These are phyloP conservation scores for Wallacemonas sp. DNA, from an alignment of 208 protist species.

Conservation along the genomic window DNA sequence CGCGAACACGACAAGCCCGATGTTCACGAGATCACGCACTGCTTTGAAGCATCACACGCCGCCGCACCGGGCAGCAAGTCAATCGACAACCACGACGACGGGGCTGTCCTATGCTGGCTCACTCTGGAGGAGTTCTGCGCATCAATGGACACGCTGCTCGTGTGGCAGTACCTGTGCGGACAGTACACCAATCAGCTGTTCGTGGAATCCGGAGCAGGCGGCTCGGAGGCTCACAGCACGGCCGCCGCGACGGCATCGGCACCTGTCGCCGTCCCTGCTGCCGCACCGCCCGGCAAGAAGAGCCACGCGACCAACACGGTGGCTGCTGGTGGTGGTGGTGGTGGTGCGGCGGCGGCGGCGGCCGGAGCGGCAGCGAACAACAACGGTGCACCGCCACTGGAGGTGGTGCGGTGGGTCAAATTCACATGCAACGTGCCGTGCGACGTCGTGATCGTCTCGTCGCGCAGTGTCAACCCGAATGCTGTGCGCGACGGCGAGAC, in stretches of 20 bases:
- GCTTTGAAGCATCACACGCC: neutral
- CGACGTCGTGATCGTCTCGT: conserved; percentile 28
- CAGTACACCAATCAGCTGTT: conserved; percentile 32
- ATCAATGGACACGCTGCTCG: conserved; percentile 47
- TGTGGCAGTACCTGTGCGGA: conserved; percentile 56
- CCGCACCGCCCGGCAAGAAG: neutral
- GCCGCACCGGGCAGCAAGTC: neutral
- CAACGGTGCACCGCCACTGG: neutral
- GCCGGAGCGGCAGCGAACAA: neutral
- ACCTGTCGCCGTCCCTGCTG: too few relatives aligned
- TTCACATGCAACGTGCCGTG: conserved; percentile 24
- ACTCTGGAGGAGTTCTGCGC: conserved; percentile 76
- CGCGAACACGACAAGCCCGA: conserved; percentile 43
- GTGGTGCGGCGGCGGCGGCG: neutral
- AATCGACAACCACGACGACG: conserved; percentile 22
- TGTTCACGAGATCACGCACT: conserved; percentile 41
- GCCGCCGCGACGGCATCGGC: neutral
- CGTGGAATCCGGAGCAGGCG: conserved; percentile 17
- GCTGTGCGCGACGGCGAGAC: neutral
- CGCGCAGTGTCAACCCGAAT: neutral
- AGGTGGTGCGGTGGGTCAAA: conserved; percentile 34
- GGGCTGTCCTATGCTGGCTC: conserved; percentile 45
- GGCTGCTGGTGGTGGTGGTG: too few relatives aligned
- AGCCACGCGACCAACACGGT: conserved; percentile 17
- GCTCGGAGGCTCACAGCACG: neutral